A percentile compares a stretch with the other conserved stretches of the same genome.
These are phyloP conservation scores for Podospora pseudoanserina DNA, from an alignment of 495 filamentous ascomycete species.

Conservation along the genomic window DNA sequence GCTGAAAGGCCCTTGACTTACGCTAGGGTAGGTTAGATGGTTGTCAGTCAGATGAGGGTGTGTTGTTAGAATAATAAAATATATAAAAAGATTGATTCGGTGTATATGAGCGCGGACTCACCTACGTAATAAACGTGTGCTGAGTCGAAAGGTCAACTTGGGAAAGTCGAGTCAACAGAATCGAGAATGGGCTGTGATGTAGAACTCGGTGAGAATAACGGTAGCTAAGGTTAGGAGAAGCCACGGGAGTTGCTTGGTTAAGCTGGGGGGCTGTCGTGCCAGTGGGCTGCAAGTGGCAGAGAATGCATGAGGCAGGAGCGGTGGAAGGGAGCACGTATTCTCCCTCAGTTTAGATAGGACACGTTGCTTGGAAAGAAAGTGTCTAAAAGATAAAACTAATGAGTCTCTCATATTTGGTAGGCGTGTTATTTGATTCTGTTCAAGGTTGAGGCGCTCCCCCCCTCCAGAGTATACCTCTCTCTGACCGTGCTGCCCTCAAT, in stretches of 20 bases:
- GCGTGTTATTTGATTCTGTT: background rate
- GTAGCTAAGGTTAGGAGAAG: background rate
- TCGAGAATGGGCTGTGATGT: background rate
- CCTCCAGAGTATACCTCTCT: background rate
- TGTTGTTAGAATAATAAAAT: background rate
- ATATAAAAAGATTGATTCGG: background rate
- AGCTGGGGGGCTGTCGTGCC: background rate
- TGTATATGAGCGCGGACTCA: background rate
- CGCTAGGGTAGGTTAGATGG: background rate
- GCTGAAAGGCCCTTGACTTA: background rate
- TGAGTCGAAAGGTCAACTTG: background rate
- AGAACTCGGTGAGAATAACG: background rate
- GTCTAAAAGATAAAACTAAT: too few species aligned
- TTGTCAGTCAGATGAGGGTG: background rate
- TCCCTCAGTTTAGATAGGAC: background rate
- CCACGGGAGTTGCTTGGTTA: background rate
- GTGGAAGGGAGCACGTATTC: background rate
- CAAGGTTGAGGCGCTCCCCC: background rate
- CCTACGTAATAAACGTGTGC: background rate
- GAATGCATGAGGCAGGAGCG: background rate
- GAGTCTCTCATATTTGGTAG: too few species aligned
- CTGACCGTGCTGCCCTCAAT: background rate
- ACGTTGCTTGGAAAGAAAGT: background rate
- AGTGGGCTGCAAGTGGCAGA: background rate
- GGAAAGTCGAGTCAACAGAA: background rate